Evolutionary conservation across 208 protist genomes (phyloP), one percentile per base, ranked within the genome.

Genomic region (Acanthamoeba triangularis): DNA sequence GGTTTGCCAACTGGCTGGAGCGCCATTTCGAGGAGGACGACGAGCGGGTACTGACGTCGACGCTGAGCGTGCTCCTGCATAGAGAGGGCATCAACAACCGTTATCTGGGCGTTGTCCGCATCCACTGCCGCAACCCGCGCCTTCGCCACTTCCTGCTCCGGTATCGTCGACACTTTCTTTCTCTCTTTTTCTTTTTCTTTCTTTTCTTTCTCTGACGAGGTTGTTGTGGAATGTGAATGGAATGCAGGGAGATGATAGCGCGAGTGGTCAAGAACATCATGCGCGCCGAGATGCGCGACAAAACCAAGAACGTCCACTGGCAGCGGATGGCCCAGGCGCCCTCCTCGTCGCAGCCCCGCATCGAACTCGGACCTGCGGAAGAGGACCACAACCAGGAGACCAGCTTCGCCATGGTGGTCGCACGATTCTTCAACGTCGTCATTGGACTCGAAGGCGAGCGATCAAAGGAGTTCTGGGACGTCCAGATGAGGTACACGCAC

Each of bases 241-340:
- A 59, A 59, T 85, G 6, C 54, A 93, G 91, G 33, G 91, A 95
- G 41, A 95, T 95, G 91, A 69, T 95, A 8, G 91, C 91, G 30
- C 69, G 91, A 47, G n/a, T 52, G 13, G 65, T 95, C 37, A 95
- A 95, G 54, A 95, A 95, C 76, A 95, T 87, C 56, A 59, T 95
- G 33, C 54, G 91, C 3, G 65, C 91, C 0, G 72, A 87, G 65
- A 95, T 95, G 91, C 91, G 91, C 11, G 54, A 82, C 18, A 95
- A 95, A 52, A 95, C 74, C 10, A 88, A 88, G 30, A 88, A 63
- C 47, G 80, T 88, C 13, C 80, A 88, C 44, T 63, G 80, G 80
- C 80, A 88, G 49, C 5, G 52, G 28, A 88, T 41, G 80, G 30
- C 44, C 33, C 72, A 82, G 41, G 41, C 72, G 14, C 41, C 72